Base-by-base conservation (phyloP, 2,329 filamentous ascomycete genomes). In the Daldinia sp. region DNA sequence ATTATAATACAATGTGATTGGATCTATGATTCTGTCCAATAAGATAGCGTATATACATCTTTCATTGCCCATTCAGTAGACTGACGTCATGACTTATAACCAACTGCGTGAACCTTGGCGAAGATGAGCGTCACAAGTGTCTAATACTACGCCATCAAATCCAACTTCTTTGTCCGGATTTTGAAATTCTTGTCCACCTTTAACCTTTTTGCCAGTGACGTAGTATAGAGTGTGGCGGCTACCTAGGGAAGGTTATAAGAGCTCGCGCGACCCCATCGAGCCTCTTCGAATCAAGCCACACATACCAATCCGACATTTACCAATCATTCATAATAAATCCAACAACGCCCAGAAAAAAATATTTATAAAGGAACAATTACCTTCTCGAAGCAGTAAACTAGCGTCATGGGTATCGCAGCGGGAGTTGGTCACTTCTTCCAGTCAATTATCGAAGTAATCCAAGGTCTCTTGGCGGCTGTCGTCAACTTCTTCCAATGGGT, bases 381-480 rank as follows among this genome's bases (percentile, higher is more conserved):
- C 9, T 5, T 57, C 6, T 23, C 12, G 15, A 58, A 60, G 51
- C 4, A 23, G 51, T 6, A 30, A 57, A 55, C 28, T 39, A 12
- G 48, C 42, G 73, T 26, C 39, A 78, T 78, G 77, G 73, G 75
- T 65, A 72, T 79, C 62, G 59, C 76, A 70, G 73, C 76, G 15
- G 76, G 76, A 61, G 57, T 78, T 59, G 66, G 68, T 28, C 77
- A 78, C 68, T 73, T 78, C 56, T 60, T 72, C 50, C 65, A 73
- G 42, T 72, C 68, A 10, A 75, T 77, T 46, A 33, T 72, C 10
- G 71, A 72, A 56, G 33, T 76, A 65, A 30, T 70, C 18, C 67
- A 77, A 63, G 64, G 74, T 63, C 2, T 73, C 54, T 42, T 76
- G 41, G 70, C 67, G 51, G 53, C 68, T 54, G 56, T 74, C 46